Base-by-base conservation (phyloP, 1,284 basidiomycete species). In the Boletus sp. region DNA sequence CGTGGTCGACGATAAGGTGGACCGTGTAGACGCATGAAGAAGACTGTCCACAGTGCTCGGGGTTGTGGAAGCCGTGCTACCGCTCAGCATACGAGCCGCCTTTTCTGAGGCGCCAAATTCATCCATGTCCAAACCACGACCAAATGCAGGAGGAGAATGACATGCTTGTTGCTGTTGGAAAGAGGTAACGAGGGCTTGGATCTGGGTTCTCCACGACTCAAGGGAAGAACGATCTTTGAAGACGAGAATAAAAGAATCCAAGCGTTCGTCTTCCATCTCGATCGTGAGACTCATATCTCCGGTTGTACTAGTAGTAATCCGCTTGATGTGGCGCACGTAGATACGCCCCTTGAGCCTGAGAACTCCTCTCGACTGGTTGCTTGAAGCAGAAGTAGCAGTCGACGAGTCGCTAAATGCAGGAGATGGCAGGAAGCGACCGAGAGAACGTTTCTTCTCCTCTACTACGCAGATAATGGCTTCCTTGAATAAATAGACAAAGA, bases 381-480 rank as follows among this genome's bases (percentile, higher is more conserved):
- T 67, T 2, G 70, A 67, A 22, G 63, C 59, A 14, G 74, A 73
- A 23, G 62, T 62, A n/a, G 69, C 62, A 13, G 72, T 71, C 33
- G 75, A 73, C 13, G 73, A 60, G 50, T 80, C 76, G 36, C 74
- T 76, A 49, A 65, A 66, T 2, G 76, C 74, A 5, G 79, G 75
- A 37, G 74, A 78, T 26, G 81, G 79, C 3, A 90, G 71, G 40
- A 91, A 74, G 41, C 89, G 77, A 5, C 83, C 83, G 2, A 91
- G 72, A 1, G 83, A 76, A 19, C 86, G 83, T 61, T 91, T 93
- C 72, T 87, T 88, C 70, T 97, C 94, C 65, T 98, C 95, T 19
- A 90, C 82, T 13, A 98, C 91, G 67, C 94, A 99, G 52, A 98
- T 92, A 51, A 99, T 86, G 9, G 95, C 95, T 64, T 97, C 91